Conservation (phyloP, 495 filamentous ascomycete genomes). For the Aspergillus bridgeri region DNA sequence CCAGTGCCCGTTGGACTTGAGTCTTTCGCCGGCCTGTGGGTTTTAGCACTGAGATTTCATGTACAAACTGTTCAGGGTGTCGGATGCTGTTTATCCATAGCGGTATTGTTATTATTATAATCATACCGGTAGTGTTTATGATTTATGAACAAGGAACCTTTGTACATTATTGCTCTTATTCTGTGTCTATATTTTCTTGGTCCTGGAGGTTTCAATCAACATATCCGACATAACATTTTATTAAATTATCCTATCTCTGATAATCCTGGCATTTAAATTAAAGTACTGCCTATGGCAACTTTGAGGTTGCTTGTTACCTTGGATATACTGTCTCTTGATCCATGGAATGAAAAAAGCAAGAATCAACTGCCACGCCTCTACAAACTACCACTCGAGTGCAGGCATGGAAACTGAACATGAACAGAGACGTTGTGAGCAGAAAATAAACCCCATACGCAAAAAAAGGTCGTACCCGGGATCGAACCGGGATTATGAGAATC, state of each 20-base stretch:
- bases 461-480: conserved; percentile 40
- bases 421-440: too few species aligned
- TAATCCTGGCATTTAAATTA: too few species aligned
- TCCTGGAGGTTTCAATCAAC: conserved; percentile 2
- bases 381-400: too few species aligned
- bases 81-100: conserved; percentile 2
- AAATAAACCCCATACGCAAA: background rate
- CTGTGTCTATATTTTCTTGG: conserved; percentile 1
- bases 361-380: background rate
- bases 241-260: background rate
- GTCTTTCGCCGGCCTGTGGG: too few species aligned
- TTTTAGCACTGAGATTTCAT: too few species aligned
- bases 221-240: background rate
- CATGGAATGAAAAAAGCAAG: too few species aligned
- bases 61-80: too few species aligned
- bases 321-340: too few species aligned
- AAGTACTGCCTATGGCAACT: too few species aligned
- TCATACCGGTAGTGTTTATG: conserved; percentile 10
- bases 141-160: conserved; percentile 10
- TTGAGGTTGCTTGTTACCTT: too few species aligned
- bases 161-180: conserved; percentile 9
- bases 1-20: too few species aligned
- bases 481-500: conserved; percentile 40
- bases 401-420: too few species aligned
- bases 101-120: conserved; percentile 10